Conservation (phyloP, 345 rosid species). For the Clarkia xantiana region DNA sequence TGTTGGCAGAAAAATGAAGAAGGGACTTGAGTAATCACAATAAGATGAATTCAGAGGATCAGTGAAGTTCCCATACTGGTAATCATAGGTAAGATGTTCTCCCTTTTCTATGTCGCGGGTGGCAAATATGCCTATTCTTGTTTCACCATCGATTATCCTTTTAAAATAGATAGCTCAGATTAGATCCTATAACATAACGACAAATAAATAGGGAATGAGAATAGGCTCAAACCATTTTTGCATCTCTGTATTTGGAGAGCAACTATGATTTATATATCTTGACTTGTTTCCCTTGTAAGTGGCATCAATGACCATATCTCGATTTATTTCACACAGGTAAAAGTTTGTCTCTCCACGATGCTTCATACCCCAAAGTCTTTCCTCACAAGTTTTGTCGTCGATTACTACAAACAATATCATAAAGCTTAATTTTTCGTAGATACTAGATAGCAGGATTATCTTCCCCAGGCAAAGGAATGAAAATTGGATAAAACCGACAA, state of each 20-base stretch:
- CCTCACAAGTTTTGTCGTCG: slow-evolving; percentile 83
- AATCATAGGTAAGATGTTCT: slow-evolving; percentile 88
- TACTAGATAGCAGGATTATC: background rate
- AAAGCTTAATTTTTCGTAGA: background rate
- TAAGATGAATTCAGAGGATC: background rate
- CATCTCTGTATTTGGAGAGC: slow-evolving; percentile 91
- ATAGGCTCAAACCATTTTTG: slow-evolving; percentile 66
- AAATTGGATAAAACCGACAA: background rate
- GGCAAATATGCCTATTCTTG: slow-evolving; percentile 89
- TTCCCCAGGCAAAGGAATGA: background rate
- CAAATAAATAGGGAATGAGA: slow-evolving; percentile 7
- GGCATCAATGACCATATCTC: slow-evolving; percentile 94
- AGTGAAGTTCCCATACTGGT: slow-evolving; percentile 49
- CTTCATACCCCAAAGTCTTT: slow-evolving; percentile 90
- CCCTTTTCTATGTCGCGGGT: slow-evolving; percentile 60
- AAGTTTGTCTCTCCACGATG: slow-evolving; percentile 73
- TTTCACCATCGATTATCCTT: slow-evolving; percentile 97
- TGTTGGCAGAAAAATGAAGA: background rate
- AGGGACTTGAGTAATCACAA: background rate
- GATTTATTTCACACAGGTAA: slow-evolving; percentile 82
- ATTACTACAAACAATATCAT: slow-evolving; percentile 41
- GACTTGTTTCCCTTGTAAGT: slow-evolving; percentile 92
- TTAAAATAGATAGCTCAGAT: slow-evolving; percentile 7
- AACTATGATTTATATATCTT: slow-evolving; percentile 90
- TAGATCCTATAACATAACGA: slow-evolving; percentile 5